Evolutionary conservation across 164 flowering plant species (phyloP), one percentile per base, ranked within the genome.

Genomic region (Umbilicus rupestris): DNA sequence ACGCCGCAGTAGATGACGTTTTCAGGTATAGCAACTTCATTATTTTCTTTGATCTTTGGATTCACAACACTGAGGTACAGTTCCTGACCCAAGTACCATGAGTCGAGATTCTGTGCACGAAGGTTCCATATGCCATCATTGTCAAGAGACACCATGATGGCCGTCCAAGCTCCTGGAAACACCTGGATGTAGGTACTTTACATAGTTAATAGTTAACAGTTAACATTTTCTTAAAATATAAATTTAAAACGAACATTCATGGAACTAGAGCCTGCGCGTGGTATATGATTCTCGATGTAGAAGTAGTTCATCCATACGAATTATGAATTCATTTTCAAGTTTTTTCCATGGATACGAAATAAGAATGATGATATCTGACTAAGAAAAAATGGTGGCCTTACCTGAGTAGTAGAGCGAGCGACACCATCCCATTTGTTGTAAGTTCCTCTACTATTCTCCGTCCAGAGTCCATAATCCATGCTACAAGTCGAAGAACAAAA

Each of bases 61-160:
- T 93, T 89, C 64, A 87, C 82, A 46, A 85, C 87, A 31, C 78
- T 86, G 42, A 93, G 39, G 63, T 90, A 93, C 42, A 78, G 73
- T 78, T 93, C 97, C 79, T 93, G 98, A n/a, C 97, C 98, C 33
- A 90, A 81, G 77, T 90, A 86, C 98, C 98, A 93, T 28, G 96
- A 81, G 77, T 88, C 66, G 4, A 90, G 89, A 70, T 93, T 87
- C 73, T 85, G 80, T 0, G 85, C 73, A 3, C 98, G 86, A 22
- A 93, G 86, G 75, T 93, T 93, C 98, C 98, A 90, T 59, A 88
- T 82, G 55, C 98, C 97, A 66, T 77, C 81, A 73, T 89, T 93
- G 75, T 93, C 98, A 26, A 90, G 86, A 20, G 80, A 85, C 35
- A 90, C 83, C 73, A 90, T 74, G 50, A 93, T 87, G 44, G 98